Evolutionary conservation across 2,329 filamentous ascomycete species (phyloP).

Genomic region (Thielaviopsis musarum): DNA sequence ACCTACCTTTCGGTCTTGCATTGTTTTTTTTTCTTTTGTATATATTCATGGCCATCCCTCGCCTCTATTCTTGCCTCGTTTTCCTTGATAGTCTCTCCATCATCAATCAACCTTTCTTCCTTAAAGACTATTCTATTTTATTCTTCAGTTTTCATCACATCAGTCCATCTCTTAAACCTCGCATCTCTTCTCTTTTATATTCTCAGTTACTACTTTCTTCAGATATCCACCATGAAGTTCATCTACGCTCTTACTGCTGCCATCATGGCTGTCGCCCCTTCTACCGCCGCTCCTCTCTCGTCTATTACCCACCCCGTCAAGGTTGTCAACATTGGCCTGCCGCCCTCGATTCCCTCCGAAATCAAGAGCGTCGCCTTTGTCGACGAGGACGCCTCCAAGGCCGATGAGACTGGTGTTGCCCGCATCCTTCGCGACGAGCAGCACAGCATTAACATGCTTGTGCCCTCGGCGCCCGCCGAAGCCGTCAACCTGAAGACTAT

Average conservation of each 20-base stretch:
- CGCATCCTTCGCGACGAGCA: neutral
- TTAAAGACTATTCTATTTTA: neutral
- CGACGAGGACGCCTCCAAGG: neutral
- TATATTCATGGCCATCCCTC: too few relatives aligned
- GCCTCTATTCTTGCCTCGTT: neutral
- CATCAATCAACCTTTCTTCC: too few relatives aligned
- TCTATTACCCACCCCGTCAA: neutral
- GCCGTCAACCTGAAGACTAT: neutral
- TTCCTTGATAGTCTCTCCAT: neutral
- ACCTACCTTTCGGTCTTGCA: neutral
- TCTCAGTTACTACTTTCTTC: too few relatives aligned
- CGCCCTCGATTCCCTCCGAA: slow-evolving; percentile 2
- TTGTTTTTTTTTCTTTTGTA: neutral
- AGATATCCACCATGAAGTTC: slow-evolving; percentile 3
- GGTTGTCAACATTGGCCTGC: slow-evolving; percentile 5
- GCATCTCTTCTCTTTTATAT: too few relatives aligned
- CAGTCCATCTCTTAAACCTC: too few relatives aligned
- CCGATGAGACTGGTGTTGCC: neutral
- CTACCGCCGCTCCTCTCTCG: neutral
- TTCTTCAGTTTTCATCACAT: neutral
- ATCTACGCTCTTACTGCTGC: slow-evolving; percentile 3
- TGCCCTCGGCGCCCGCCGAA: neutral
- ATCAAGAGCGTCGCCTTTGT: slow-evolving; percentile 2
- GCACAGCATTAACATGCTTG: neutral
- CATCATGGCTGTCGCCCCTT: neutral